Base-by-base conservation (phyloP, 2,329 filamentous ascomycete species). In the Curvularia spicifera region DNA sequence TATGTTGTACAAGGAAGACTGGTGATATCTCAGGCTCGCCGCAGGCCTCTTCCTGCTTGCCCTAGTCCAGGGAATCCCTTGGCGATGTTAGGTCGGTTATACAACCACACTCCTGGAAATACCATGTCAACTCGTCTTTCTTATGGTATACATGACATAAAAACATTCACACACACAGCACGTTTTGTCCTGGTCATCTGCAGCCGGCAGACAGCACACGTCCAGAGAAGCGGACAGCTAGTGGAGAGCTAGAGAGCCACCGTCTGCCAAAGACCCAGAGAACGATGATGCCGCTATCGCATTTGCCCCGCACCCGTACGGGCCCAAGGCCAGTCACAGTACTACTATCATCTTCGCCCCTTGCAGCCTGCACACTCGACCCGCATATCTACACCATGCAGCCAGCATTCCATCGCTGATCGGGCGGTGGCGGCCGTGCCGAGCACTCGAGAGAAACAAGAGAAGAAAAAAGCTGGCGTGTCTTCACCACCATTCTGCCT, bases 341-440 rank as follows among this genome's bases (percentile, higher is more conserved):
- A 37, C 35, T 37, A 18, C 13, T 49, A 43, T 48, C 54, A 1
- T 28, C 3, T 56, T 55, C 57, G 55, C 61, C 62, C 65, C 68
- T 71, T 70, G 66, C 69, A 70, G 62, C 65, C n/a, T 62, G 63
- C 63, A 66, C 60, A 45, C 56, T 24, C 22, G 46, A 61, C 57
- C 52, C 57, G 40, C 54, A 53, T 33, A 29, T 42, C 40, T 39
- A 47, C 56, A 55, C 40, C 47, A 51, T 51, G 47, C 43, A 51
- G 42, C 31, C 51, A 45, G 42, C 26, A 45, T 26, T 20, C 6
- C 46, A 47, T 50, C 56, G 43, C 53, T 63, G 53, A 59, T 53
- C 69, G 68, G 68, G 66, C 70, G 70, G 69, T 46, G 58, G 68
- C 70, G 69, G 61, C 70, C 70, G 70, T 66, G 61, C 69, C 68